These are phyloP conservation scores for Tulasnella sp. DNA, from an alignment of 768 basidiomycete genomes.

Conservation along the genomic window DNA sequence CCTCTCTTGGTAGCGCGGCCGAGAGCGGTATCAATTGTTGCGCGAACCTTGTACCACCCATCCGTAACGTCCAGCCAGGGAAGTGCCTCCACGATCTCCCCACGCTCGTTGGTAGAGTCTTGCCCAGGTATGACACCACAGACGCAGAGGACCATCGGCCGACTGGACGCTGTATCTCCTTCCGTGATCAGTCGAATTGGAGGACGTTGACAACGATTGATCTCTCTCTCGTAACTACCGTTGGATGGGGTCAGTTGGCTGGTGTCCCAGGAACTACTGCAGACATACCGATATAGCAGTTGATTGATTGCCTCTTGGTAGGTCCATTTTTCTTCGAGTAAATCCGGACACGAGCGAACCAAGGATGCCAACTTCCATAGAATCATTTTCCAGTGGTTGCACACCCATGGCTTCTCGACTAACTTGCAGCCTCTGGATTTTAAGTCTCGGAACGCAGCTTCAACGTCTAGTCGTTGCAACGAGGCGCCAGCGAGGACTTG, in stretches of 20 bases:
- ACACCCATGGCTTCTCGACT: constrained; percentile 69
- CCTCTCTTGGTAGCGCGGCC: constrained; percentile 55
- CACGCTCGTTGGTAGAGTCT: constrained; percentile 29
- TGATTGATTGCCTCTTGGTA: constrained; percentile 75
- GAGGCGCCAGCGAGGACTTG: neutral
- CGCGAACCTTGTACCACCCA: constrained; percentile 87
- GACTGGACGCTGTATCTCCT: constrained; percentile 64
- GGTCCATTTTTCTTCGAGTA: constrained; percentile 54
- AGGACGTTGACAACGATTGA: constrained; percentile 65
- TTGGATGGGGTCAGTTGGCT: neutral
- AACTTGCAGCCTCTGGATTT: constrained; percentile 47
- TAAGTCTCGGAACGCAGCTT: constrained; percentile 44
- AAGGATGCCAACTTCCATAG: constrained; percentile 93
- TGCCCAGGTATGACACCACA: constrained; percentile 44
- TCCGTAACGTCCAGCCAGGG: constrained; percentile 85
- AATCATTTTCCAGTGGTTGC: constrained; percentile 82
- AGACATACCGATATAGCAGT: constrained; percentile 64
- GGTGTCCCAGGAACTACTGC: no score
- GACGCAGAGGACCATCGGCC: constrained; percentile 77
- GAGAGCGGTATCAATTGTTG: constrained; percentile 61
- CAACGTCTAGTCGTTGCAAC: constrained; percentile 32
- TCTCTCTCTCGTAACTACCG: constrained; percentile 75
- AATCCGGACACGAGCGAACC: constrained; percentile 56
- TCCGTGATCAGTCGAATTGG: constrained; percentile 69
- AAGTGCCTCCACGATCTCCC: constrained; percentile 29